Evolutionary conservation across 805 yeast species (phyloP).

Genomic region (Candida coquimbonensis): DNA sequence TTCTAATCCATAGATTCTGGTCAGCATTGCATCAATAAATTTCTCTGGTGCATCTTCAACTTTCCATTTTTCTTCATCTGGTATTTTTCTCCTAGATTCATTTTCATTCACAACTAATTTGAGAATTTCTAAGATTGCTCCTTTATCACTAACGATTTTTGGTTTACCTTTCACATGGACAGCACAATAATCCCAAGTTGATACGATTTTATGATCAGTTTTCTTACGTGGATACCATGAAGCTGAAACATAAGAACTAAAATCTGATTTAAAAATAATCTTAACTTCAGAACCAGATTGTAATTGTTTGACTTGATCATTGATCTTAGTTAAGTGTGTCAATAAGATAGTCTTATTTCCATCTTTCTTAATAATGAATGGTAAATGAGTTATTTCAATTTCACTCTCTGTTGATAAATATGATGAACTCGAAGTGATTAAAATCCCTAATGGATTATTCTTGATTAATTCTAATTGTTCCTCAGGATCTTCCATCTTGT

Average conservation of each 20-base stretch:
- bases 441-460: conserved; percentile 45
- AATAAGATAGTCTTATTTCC: conserved; percentile 34
- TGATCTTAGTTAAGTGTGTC: conserved; percentile 49
- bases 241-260: conserved; percentile 49
- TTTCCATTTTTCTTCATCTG: conserved; percentile 38
- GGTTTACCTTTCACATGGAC: conserved; percentile 52
- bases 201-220: conserved; percentile 54
- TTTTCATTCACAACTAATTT: conserved; percentile 38
- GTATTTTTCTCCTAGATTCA: conserved; percentile 31
- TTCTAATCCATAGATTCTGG: conserved; percentile 49
- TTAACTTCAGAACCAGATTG: conserved; percentile 29
- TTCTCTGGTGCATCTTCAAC: conserved; percentile 50
- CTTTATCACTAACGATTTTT: conserved; percentile 33
- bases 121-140: conserved; percentile 40
- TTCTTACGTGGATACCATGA: conserved; percentile 51
- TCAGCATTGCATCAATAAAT: conserved; percentile 36
- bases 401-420: conserved; percentile 23
- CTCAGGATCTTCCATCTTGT: conserved; percentile 26
- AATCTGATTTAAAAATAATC: conserved; percentile 43
- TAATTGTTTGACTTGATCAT: conserved; percentile 42
- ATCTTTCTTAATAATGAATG: conserved; percentile 35
- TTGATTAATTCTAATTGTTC: conserved; percentile 35
- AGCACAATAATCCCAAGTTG: conserved; percentile 61
- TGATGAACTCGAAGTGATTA: conserved; percentile 29
- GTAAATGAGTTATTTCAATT: conserved; percentile 49